These are phyloP conservation scores for Ophiocytium majus DNA, from an alignment of 352 stramenopile species.

Conservation along the genomic window DNA sequence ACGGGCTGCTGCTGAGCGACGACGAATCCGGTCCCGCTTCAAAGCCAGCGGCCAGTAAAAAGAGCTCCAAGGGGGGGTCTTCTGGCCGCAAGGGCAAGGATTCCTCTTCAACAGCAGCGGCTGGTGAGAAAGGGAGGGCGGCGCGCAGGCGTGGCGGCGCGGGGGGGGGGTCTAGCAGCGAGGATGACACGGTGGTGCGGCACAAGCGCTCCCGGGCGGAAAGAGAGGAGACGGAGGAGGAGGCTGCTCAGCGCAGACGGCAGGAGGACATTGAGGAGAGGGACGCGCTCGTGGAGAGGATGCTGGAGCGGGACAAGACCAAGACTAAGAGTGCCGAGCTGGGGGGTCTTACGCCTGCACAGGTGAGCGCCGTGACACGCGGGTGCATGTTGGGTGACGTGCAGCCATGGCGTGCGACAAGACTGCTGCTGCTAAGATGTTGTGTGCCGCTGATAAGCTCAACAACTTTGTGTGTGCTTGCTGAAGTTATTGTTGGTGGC, in stretches of 20 bases:
- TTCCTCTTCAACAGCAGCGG: too few species aligned
- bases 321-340: slow-evolving; percentile 59
- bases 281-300: slow-evolving; percentile 58
- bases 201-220: not conserved
- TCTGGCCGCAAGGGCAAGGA: too few species aligned
- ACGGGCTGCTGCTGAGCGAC: slow-evolving; percentile 50
- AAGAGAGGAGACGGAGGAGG: slow-evolving; percentile 43
- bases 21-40: too few species aligned
- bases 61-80: too few species aligned
- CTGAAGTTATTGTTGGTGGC: too few species aligned
- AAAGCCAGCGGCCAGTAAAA: too few species aligned
- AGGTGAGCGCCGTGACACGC: slow-evolving; percentile 23
- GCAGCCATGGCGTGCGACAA: not conserved
- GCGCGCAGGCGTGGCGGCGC: not conserved
- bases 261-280: slow-evolving; percentile 59
- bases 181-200: slow-evolving; percentile 19
- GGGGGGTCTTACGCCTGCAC: slow-evolving; percentile 61
- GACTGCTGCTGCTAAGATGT: not conserved
- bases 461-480: too few species aligned
- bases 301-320: slow-evolving; percentile 60
- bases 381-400: slow-evolving; percentile 58
- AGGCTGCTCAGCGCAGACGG: slow-evolving; percentile 33
- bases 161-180: not conserved
- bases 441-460: too few species aligned
- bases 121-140: too few species aligned